Evolutionary conservation across 2,329 filamentous ascomycete species (phyloP).

Genomic region (Colletotrichum orchidophilum): DNA sequence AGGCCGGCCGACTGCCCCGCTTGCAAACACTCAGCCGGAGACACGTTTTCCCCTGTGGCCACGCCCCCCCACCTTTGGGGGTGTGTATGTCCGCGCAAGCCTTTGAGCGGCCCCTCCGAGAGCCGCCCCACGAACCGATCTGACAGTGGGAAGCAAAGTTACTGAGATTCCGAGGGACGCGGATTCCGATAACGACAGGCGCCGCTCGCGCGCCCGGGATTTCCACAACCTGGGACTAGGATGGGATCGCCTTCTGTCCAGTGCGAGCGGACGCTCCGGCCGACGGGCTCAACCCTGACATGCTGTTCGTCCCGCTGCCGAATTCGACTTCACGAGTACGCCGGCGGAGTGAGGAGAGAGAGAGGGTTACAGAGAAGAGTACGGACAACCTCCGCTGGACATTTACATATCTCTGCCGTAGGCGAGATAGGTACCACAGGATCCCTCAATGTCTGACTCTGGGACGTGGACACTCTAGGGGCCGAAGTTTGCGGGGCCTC

Average conservation of each 20-base stretch:
- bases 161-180: not conserved
- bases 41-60: not conserved
- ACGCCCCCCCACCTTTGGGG: not conserved
- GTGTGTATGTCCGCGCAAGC: not conserved
- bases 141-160: slow-evolving; percentile 1
- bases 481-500: slow-evolving; percentile 16
- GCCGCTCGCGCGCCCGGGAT: not conserved
- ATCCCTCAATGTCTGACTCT: not conserved
- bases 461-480: not conserved
- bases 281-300: not conserved
- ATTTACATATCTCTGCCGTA: too few relatives aligned
- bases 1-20: slow-evolving; percentile 6
- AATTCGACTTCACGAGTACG: not conserved
- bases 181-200: slow-evolving; percentile 11
- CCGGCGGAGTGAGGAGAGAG: not conserved
- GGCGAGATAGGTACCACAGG: not conserved
- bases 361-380: not conserved
- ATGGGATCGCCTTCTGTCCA: slow-evolving; percentile 13
- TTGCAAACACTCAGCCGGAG: not conserved
- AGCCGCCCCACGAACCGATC: slow-evolving; percentile 11
- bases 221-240: slow-evolving; percentile 10
- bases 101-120: slow-evolving; percentile 23
- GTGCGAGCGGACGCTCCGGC: slow-evolving; percentile 1
- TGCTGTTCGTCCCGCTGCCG: not conserved
- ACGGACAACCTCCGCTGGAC: not conserved